A percentile compares a stretch with the other conserved stretches of the same genome.
Evolutionary conservation across 768 basidiomycete genomes (phyloP).

Genomic region (Calocybe cyanea): DNA sequence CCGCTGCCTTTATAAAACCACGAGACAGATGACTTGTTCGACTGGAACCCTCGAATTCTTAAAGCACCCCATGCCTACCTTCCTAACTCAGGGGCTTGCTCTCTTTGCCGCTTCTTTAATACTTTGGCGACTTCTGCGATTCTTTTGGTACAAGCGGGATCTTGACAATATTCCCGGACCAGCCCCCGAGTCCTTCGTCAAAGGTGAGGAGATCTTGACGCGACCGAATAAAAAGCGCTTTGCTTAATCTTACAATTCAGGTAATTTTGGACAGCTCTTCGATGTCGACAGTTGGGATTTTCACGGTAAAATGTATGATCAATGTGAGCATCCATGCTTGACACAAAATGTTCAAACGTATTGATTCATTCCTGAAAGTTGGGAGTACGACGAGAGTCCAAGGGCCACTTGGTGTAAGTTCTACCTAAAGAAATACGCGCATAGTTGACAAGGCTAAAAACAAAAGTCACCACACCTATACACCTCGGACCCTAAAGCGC

Average conservation of each 20-base stretch:
- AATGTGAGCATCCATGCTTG: constrained; percentile 9
- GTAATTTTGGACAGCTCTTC: constrained; percentile 17
- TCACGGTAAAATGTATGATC: constrained; percentile 6
- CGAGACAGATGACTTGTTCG: too few species aligned
- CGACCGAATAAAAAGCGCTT: neutral
- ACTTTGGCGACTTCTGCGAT: constrained; percentile 16
- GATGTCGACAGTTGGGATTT: constrained; percentile 16
- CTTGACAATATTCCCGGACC: constrained; percentile 35
- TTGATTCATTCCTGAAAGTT: neutral
- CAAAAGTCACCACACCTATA: constrained; percentile 21
- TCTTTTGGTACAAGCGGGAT: constrained; percentile 17
- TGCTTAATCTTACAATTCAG: neutral
- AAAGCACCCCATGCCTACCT: constrained; percentile 8
- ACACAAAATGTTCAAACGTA: neutral
- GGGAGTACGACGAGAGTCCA: constrained; percentile 13
- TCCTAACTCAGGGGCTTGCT: neutral
- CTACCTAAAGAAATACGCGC: too few species aligned
- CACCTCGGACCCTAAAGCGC: constrained; percentile 31
- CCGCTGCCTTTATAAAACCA: too few species aligned
- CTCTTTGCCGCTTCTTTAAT: constrained; percentile 10
- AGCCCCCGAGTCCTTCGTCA: constrained; percentile 22
- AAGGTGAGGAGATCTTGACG: constrained; percentile 17
- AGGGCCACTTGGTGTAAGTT: constrained; percentile 15
- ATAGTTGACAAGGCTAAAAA: constrained; percentile 17
- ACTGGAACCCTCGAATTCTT: too few species aligned